Evolutionary conservation across 78 protist genomes (phyloP).

Genomic region (Creolimax fragrantissima): DNA sequence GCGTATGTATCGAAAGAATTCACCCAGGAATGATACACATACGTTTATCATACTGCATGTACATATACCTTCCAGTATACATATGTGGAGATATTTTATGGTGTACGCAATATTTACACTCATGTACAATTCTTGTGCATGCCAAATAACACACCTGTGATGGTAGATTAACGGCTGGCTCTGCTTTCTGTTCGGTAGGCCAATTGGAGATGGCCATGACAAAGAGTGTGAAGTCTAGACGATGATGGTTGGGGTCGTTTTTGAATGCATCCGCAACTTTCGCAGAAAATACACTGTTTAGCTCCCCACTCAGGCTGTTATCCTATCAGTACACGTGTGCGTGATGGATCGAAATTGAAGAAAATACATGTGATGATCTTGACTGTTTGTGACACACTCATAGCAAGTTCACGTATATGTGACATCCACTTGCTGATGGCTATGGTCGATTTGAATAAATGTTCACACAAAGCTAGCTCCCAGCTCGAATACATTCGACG

Average conservation of each 20-base stretch:
- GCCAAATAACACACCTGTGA: background rate
- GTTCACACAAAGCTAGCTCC: no score
- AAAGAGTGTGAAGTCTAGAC: slow-evolving; percentile 53
- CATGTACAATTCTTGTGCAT: no score
- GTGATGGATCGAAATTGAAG: no score
- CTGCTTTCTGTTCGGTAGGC: background rate
- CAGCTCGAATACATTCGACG: no score
- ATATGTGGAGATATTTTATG: no score
- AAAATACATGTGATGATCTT: no score
- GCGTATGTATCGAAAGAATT: background rate
- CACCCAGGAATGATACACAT: background rate
- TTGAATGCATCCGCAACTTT: background rate
- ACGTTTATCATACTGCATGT: background rate
- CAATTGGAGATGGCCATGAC: slow-evolving; percentile 62
- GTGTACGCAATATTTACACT: no score
- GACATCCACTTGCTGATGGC: no score
- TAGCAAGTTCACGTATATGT: no score
- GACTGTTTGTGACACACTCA: no score
- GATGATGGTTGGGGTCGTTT: slow-evolving; percentile 47
- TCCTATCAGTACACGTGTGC: background rate
- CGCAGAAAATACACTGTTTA: background rate
- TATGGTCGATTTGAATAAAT: no score
- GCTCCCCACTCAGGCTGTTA: background rate
- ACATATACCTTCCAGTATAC: background rate
- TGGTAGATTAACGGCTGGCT: background rate